Conservation (phyloP, 2,329 filamentous ascomycete species). For the Phoma herbarum region DNA sequence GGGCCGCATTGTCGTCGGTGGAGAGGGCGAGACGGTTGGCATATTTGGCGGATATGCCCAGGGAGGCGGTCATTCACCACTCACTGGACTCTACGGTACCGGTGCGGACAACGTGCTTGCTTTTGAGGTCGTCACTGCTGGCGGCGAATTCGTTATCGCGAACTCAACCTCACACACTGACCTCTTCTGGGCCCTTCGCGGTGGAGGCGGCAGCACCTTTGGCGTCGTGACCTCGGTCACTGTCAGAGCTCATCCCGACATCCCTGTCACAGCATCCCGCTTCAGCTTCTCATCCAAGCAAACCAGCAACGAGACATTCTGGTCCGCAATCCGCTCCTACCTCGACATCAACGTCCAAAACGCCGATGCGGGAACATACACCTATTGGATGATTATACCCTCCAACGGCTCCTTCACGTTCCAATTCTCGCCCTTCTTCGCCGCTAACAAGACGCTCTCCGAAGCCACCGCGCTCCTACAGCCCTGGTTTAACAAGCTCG, state of each 20-base stretch:
- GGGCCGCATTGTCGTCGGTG: conserved; percentile 62
- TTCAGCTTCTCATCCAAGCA: conserved; percentile 44
- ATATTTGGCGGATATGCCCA: conserved; percentile 56
- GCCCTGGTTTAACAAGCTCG: conserved; percentile 45
- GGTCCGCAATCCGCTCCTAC: conserved; percentile 41
- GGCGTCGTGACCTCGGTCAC: conserved; percentile 47
- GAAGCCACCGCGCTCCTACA: conserved; percentile 43
- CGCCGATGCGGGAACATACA: conserved; percentile 49
- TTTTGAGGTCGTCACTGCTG: conserved; percentile 46
- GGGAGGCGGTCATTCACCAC: conserved; percentile 63
- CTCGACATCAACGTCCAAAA: conserved; percentile 47
- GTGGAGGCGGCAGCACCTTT: conserved; percentile 48
- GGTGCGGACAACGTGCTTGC: conserved; percentile 50
- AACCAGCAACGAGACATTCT: conserved; percentile 50
- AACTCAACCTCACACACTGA: conserved; percentile 44
- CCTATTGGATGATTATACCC: conserved; percentile 46
- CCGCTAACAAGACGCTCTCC: conserved; percentile 43
- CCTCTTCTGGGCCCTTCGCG: conserved; percentile 50
- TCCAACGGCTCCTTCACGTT: conserved; percentile 46
- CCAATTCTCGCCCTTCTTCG: conserved; percentile 48
- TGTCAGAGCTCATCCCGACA: conserved; percentile 47
- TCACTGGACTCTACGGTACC: conserved; percentile 57
- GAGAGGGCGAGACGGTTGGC: conserved; percentile 61
- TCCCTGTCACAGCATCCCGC: conserved; percentile 42
- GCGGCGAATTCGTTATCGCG: conserved; percentile 42